Evolutionary conservation across 768 basidiomycete genomes (phyloP).

Genomic region (Rhodotorula kratochvilovae): DNA sequence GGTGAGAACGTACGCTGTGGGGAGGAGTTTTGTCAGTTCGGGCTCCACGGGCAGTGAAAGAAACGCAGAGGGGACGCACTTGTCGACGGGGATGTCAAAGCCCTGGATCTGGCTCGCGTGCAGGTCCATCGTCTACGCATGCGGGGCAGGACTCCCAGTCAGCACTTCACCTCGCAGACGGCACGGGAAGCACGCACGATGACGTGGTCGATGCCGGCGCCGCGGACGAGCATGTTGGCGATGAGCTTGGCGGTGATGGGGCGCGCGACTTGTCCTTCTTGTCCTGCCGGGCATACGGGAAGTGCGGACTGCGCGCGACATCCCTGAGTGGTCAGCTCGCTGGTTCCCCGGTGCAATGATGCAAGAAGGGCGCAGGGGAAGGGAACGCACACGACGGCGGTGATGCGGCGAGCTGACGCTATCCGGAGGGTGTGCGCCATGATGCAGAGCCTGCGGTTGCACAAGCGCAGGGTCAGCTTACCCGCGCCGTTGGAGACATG

Average conservation of each 20-base stretch:
- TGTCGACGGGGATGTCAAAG: slow-evolving; percentile 97
- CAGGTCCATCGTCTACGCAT: slow-evolving; percentile 72
- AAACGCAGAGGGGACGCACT: slow-evolving; percentile 45
- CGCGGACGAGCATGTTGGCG: slow-evolving; percentile 86
- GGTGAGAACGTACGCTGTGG: slow-evolving; percentile 35
- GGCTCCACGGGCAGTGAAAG: no score
- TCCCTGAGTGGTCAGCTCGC: not conserved
- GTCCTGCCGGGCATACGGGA: slow-evolving; percentile 82
- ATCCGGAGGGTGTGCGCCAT: slow-evolving; percentile 99
- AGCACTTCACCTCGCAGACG: no score
- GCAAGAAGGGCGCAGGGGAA: not conserved
- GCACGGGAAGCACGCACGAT: slow-evolving; percentile 50
- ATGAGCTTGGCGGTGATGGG: slow-evolving; percentile 98
- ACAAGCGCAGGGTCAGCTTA: not conserved
- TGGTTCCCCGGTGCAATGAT: not conserved
- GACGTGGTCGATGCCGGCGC: slow-evolving; percentile 95
- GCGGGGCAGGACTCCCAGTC: no score
- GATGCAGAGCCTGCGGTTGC: slow-evolving; percentile 55
- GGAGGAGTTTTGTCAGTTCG: no score
- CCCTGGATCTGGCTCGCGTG: slow-evolving; percentile 98
- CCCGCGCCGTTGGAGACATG: no score
- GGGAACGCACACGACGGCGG: slow-evolving; percentile 63
- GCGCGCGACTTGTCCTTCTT: slow-evolving; percentile 95
- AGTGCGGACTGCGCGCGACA: slow-evolving; percentile 63
- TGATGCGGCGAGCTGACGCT: slow-evolving; percentile 95